These are phyloP conservation scores for Ogataea chonburiensis DNA, from an alignment of 805 yeast species.

Conservation along the genomic window DNA sequence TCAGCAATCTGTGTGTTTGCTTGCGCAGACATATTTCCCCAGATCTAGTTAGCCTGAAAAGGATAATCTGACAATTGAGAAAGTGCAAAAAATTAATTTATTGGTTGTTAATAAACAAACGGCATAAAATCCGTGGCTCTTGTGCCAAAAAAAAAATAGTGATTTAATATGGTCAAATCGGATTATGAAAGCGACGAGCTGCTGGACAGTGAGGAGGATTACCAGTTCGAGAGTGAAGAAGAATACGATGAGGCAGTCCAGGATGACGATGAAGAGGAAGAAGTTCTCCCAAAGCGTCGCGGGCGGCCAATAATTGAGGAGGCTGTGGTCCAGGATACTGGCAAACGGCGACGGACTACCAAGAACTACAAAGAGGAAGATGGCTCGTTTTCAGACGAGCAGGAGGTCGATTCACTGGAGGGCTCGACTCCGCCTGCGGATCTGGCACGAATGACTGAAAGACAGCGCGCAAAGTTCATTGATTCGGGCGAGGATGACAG, in stretches of 20 bases:
- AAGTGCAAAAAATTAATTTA: constrained; percentile 13
- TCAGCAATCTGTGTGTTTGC: constrained; percentile 11
- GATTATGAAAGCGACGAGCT: constrained; percentile 18
- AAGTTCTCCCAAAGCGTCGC: constrained; percentile 14
- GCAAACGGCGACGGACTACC: constrained; percentile 17
- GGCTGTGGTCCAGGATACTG: constrained; percentile 6
- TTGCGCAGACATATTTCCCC: constrained; percentile 18
- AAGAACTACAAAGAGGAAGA: constrained; percentile 22
- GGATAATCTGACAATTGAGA: constrained; percentile 15
- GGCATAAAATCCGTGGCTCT: constrained; percentile 12
- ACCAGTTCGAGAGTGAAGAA: constrained; percentile 22
- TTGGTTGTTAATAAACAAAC: constrained; percentile 10
- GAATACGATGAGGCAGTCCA: constrained; percentile 17
- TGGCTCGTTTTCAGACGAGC: constrained; percentile 4
- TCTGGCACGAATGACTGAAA: constrained; percentile 50
- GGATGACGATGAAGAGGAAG: constrained; percentile 36
- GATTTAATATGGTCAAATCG: constrained; percentile 7
- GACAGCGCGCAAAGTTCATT: constrained; percentile 49
- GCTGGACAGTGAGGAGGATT: constrained; percentile 16
- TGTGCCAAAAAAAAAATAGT: constrained; percentile 6
- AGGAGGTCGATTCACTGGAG: constrained; percentile 39
- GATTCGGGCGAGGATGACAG: constrained; percentile 32
- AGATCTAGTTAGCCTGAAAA: constrained; percentile 14
- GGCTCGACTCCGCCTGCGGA: constrained; percentile 43
- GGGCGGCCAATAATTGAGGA: constrained; percentile 12